These are phyloP conservation scores for Ascochyta rabiei DNA, from an alignment of 2,329 filamentous ascomycete species.

Conservation along the genomic window DNA sequence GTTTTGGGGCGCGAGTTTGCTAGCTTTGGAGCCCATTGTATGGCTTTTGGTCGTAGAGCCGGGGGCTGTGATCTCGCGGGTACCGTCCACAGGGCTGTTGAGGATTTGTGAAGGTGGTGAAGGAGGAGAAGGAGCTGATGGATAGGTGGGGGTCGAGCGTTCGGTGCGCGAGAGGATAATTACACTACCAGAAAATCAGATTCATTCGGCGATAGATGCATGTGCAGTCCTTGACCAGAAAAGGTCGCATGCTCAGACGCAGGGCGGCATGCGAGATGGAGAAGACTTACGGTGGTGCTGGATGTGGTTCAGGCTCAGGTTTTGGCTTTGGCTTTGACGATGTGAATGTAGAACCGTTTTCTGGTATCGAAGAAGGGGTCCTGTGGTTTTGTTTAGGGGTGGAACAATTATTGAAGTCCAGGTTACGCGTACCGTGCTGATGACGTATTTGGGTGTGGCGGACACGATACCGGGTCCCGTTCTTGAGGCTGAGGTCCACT, in stretches of 20 bases:
- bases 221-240: background rate
- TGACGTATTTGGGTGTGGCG: slow-evolving; percentile 33
- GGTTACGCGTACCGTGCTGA: slow-evolving; percentile 28
- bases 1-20: slow-evolving; percentile 25
- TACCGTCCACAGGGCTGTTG: background rate
- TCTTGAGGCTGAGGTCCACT: slow-evolving; percentile 26
- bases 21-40: slow-evolving; percentile 40
- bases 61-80: background rate
- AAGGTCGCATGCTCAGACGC: background rate
- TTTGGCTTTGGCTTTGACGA: slow-evolving; percentile 2
- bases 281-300: slow-evolving; percentile 18
- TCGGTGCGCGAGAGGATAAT: slow-evolving; percentile 25
- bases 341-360: background rate
- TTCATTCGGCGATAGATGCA: background rate
- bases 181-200: slow-evolving; percentile 13
- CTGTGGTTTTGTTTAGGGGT: slow-evolving; percentile 13
- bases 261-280: background rate
- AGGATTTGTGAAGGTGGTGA: background rate
- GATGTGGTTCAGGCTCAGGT: slow-evolving; percentile 14
- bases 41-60: background rate
- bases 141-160: slow-evolving; percentile 15
- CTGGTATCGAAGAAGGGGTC: background rate
- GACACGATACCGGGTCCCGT: slow-evolving; percentile 25
- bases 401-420: slow-evolving; percentile 11
- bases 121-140: slow-evolving; percentile 1